A percentile compares a stretch with the other conserved stretches of the same genome.
Evolutionary conservation across 2,329 filamentous ascomycete genomes (phyloP).

Genomic region (Cryphonectria japonica): DNA sequence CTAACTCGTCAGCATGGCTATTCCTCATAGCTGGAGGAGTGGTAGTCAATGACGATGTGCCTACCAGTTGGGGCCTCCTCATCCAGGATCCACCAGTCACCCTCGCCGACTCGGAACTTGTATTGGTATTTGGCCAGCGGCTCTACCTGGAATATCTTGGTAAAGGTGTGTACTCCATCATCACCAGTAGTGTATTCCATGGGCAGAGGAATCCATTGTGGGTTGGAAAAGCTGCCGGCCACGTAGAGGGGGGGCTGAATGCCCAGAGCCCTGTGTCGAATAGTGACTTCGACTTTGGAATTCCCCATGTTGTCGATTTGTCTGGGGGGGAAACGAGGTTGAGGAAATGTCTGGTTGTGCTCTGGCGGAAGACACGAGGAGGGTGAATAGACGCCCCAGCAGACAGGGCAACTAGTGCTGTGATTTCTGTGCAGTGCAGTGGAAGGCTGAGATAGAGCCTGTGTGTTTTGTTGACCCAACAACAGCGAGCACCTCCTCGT

Average conservation of each 20-base stretch:
- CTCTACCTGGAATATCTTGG: slow-evolving; percentile 57
- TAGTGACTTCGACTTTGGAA: slow-evolving; percentile 51
- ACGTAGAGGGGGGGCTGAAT: slow-evolving; percentile 70
- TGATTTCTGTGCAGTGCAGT: not conserved
- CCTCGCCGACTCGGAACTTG: slow-evolving; percentile 71
- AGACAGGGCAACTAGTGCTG: not conserved
- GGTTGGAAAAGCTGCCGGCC: slow-evolving; percentile 69
- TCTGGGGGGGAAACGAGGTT: not conserved
- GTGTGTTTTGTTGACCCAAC: not conserved
- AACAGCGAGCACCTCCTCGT: not conserved
- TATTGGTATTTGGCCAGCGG: slow-evolving; percentile 69
- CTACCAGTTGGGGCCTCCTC: slow-evolving; percentile 63
- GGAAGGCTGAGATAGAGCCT: not conserved
- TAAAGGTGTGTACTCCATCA: slow-evolving; percentile 62
- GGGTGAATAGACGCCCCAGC: not conserved
- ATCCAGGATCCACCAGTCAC: slow-evolving; percentile 73
- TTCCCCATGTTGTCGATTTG: slow-evolving; percentile 38
- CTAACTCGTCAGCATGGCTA: not conserved
- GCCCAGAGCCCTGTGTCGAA: slow-evolving; percentile 64
- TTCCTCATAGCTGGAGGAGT: not conserved
- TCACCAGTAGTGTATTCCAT: slow-evolving; percentile 60
- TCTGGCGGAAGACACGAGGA: not conserved
- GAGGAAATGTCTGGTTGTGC: not conserved
- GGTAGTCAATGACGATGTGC: slow-evolving; percentile 29
- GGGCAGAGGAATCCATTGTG: slow-evolving; percentile 68